These are phyloP conservation scores for Aspergillus biplanus DNA, from an alignment of 495 filamentous ascomycete species.

Conservation along the genomic window DNA sequence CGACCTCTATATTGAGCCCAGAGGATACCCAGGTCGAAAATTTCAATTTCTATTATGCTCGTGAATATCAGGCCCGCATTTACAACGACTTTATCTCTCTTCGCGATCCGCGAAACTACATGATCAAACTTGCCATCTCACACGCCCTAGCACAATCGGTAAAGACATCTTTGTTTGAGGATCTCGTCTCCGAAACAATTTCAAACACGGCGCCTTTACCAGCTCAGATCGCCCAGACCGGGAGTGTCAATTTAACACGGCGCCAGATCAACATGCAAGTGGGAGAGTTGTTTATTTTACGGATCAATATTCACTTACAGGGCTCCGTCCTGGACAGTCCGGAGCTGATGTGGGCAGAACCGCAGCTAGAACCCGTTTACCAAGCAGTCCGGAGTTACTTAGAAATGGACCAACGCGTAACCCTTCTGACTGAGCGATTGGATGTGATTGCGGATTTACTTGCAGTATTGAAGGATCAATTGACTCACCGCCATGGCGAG, in stretches of 20 bases:
- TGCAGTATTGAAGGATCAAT: slow-evolving; percentile 92
- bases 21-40: slow-evolving; percentile 94
- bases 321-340: slow-evolving; percentile 96
- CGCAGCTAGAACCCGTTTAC: slow-evolving; percentile 93
- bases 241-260: slow-evolving; percentile 82
- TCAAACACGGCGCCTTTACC: slow-evolving; percentile 87
- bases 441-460: slow-evolving; percentile 94
- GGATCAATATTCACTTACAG: slow-evolving; percentile 97
- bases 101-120: slow-evolving; percentile 90
- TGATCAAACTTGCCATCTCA: slow-evolving; percentile 95
- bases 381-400: slow-evolving; percentile 92
- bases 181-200: slow-evolving; percentile 91
- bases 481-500: slow-evolving; percentile 94
- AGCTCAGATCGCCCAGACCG: slow-evolving; percentile 84
- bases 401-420: slow-evolving; percentile 97
- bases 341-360: slow-evolving; percentile 98
- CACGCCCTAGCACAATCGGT: slow-evolving; percentile 94
- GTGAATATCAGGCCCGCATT: slow-evolving; percentile 94
- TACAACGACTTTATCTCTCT: slow-evolving; percentile 99
- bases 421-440: slow-evolving; percentile 83
- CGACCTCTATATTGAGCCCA: slow-evolving; percentile 80
- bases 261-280: slow-evolving; percentile 97
- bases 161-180: slow-evolving; percentile 96
- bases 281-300: slow-evolving; percentile 93
- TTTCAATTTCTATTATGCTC: slow-evolving; percentile 99